Evolutionary conservation across 2,329 filamentous ascomycete species (phyloP).

Genomic region (Septoria petroselini): DNA sequence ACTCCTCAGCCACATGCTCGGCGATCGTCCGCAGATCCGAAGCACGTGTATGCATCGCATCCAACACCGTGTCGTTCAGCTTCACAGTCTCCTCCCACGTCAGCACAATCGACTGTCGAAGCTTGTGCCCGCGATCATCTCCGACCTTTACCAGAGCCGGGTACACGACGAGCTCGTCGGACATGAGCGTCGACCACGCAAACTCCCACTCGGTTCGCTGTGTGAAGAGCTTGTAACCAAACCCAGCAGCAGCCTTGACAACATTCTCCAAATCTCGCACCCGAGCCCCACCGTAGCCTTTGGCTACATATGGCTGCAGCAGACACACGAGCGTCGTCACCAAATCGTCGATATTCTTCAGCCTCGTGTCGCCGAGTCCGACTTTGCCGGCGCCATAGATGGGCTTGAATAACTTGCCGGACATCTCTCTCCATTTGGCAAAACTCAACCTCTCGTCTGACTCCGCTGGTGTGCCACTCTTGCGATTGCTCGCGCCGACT

Average conservation of each 20-base stretch:
- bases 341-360: conserved; percentile 17
- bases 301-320: conserved; percentile 19
- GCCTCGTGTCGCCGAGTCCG: conserved; percentile 10
- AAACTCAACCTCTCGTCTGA: conserved; percentile 13
- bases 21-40: conserved; percentile 7
- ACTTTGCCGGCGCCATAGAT: conserved; percentile 14
- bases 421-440: conserved; percentile 20
- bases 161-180: conserved; percentile 23
- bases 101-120: conserved; percentile 18
- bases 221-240: conserved; percentile 24
- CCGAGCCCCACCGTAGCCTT: conserved; percentile 17
- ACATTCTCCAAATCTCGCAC: conserved; percentile 22
- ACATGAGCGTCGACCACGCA: conserved; percentile 20
- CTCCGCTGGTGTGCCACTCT: background rate
- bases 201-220: conserved; percentile 25
- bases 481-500: conserved; percentile 9
- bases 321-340: conserved; percentile 14
- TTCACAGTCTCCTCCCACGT: conserved; percentile 15
- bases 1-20: background rate
- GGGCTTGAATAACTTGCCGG: conserved; percentile 13
- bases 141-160: conserved; percentile 24
- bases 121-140: conserved; percentile 18
- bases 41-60: conserved; percentile 17
- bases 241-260: conserved; percentile 18
- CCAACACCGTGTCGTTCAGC: conserved; percentile 6